Evolutionary conservation across 208 protist species (phyloP).

Genomic region (Entamoeba moshkovskii): DNA sequence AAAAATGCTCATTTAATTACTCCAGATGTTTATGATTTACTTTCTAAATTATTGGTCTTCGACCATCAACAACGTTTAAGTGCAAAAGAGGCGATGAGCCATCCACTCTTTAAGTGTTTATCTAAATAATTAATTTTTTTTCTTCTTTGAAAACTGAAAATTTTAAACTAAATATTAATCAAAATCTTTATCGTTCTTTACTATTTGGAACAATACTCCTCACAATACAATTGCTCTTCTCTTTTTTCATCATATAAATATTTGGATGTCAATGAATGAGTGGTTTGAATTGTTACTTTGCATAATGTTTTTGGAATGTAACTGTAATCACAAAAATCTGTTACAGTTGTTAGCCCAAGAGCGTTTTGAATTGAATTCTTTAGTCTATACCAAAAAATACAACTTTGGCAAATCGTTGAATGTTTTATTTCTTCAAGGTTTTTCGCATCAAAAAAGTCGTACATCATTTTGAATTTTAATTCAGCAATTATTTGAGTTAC

Average conservation of each 20-base stretch:
- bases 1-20: conserved; percentile 81
- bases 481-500: neutral
- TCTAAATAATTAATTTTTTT: neutral
- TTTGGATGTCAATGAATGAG: neutral
- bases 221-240: neutral
- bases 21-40: conserved; percentile 86
- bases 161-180: no score
- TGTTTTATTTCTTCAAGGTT: neutral
- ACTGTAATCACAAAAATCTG: neutral
- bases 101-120: conserved; percentile 38
- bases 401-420: neutral
- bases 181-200: no score
- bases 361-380: neutral
- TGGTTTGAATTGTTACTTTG: neutral
- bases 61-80: conserved; percentile 85
- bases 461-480: neutral
- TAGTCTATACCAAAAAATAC: neutral
- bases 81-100: conserved; percentile 85
- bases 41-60: conserved; percentile 86
- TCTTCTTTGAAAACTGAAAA: no score
- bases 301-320: neutral
- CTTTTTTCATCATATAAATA: neutral
- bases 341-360: neutral
- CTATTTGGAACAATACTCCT: neutral
- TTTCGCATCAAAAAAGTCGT: neutral